Evolutionary conservation across 1,139 yeast species (phyloP).

Genomic region (Suhomyces wounanorum): DNA sequence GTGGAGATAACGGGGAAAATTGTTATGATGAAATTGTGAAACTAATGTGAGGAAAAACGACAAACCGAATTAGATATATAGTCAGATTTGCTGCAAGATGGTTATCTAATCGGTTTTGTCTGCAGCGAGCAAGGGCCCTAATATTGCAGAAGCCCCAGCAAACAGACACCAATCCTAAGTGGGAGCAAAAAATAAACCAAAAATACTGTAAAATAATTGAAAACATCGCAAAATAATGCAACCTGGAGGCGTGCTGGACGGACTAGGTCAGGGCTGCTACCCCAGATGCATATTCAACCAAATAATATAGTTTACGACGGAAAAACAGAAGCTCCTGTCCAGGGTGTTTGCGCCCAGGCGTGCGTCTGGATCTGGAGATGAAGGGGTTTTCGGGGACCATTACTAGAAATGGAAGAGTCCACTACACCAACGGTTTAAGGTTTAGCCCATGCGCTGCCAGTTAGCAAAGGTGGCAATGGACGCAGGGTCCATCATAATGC

Average conservation of each 20-base stretch:
- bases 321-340: slow-evolving; percentile 1
- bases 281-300: not conserved
- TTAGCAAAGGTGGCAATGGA: not conserved
- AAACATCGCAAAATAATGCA: not conserved
- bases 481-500: not conserved
- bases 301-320: slow-evolving; percentile 7
- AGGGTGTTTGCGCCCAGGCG: not conserved
- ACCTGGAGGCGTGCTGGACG: not conserved
- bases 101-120: slow-evolving; percentile 3
- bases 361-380: slow-evolving; percentile 2
- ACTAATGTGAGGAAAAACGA: not conserved
- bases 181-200: not conserved
- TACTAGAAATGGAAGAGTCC: not conserved
- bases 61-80: slow-evolving; percentile 4
- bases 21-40: not conserved
- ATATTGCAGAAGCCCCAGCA: slow-evolving; percentile 12
- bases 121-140: slow-evolving; percentile 3
- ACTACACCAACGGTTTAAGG: not conserved
- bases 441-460: not conserved
- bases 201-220: not conserved
- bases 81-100: slow-evolving; percentile 4
- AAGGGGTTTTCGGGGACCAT: slow-evolving; percentile 2
- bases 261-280: not conserved
- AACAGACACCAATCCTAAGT: not conserved
- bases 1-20: not conserved